These are phyloP conservation scores for Tremella fuciformis DNA, from an alignment of 768 basidiomycete genomes.

Conservation along the genomic window DNA sequence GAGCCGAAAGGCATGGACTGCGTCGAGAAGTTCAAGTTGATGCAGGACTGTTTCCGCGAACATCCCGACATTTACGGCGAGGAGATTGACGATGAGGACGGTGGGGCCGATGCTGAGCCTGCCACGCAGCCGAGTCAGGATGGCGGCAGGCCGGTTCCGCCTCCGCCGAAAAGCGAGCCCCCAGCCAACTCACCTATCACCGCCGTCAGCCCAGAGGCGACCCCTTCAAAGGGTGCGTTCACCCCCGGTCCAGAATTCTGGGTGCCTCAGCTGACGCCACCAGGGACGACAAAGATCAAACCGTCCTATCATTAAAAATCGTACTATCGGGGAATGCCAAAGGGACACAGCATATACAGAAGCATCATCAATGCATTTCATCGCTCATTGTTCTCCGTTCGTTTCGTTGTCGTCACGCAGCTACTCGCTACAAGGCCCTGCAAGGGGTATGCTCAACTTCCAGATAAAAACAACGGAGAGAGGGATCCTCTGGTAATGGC, in stretches of 20 bases:
- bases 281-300: constrained; percentile 1
- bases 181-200: constrained; percentile 23
- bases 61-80: constrained; percentile 95
- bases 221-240: constrained; percentile 24
- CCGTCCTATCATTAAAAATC: background rate
- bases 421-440: constrained; percentile 2
- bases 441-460: background rate
- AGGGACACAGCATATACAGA: background rate
- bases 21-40: constrained; percentile 92
- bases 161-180: constrained; percentile 21
- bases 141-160: constrained; percentile 12
- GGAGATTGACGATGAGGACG: constrained; percentile 53
- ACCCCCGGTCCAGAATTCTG: too few relatives aligned
- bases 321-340: background rate
- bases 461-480: background rate
- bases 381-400: background rate
- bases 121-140: background rate
- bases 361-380: constrained; percentile 5
- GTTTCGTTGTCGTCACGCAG: background rate
- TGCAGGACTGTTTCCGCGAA: constrained; percentile 96
- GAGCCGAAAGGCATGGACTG: constrained; percentile 98
- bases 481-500: background rate
- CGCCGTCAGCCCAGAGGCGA: constrained; percentile 20
- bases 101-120: constrained; percentile 11
- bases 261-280: background rate